Conservation (phyloP, 202 grass and related monocot genomes). For the Elaeis oleifera region DNA sequence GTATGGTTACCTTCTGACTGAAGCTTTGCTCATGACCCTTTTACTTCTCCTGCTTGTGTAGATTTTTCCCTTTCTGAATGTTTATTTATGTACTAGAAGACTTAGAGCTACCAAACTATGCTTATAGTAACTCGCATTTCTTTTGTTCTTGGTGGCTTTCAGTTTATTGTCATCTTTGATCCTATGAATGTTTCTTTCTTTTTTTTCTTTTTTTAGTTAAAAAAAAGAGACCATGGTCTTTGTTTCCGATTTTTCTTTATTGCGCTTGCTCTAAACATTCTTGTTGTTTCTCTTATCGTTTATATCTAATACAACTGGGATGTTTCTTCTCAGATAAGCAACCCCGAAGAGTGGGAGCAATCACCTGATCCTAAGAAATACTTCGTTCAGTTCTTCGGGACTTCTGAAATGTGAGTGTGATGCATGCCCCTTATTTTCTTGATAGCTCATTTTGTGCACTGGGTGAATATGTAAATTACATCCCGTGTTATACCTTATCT, state of each 20-base stretch:
- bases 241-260: not conserved
- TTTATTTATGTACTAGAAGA: too few relatives aligned
- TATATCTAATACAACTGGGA: not conserved
- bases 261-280: not conserved
- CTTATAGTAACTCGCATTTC: too few relatives aligned
- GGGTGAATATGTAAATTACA: not conserved
- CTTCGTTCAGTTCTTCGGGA: slow-evolving; percentile 88
- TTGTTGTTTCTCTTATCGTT: not conserved
- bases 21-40: too few relatives aligned
- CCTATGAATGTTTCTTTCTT: too few relatives aligned
- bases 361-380: slow-evolving; percentile 53
- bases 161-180: too few relatives aligned
- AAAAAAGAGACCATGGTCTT: too few relatives aligned
- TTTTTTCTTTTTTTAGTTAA: too few relatives aligned
- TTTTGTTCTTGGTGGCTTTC: too few relatives aligned
- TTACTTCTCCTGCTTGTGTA: too few relatives aligned
- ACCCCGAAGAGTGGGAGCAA: slow-evolving; percentile 52
- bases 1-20: too few relatives aligned
- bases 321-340: slow-evolving; percentile 63
- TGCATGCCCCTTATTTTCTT: not conserved
- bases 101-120: too few relatives aligned
- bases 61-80: too few relatives aligned
- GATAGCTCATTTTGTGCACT: not conserved
- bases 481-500: not conserved
- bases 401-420: slow-evolving; percentile 66